Conservation (phyloP, 106 monocot genomes). For the Alisma plantagoaquatica region DNA sequence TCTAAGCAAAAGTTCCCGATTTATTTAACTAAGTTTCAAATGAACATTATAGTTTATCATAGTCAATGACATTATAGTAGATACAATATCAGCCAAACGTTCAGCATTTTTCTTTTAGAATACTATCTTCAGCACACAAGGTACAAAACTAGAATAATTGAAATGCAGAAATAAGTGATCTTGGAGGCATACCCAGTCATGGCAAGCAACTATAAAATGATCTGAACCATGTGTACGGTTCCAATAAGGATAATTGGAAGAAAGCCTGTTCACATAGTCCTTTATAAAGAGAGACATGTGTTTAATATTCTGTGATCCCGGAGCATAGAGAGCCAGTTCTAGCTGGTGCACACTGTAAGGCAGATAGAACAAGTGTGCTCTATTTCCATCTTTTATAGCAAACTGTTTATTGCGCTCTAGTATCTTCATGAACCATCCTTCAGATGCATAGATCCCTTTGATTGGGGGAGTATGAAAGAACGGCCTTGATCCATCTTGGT, state of each 20-base stretch:
- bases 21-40: too few relatives aligned
- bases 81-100: too few relatives aligned
- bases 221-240: conserved; percentile 14
- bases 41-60: too few relatives aligned
- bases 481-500: conserved; percentile 47
- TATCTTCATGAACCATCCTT: conserved; percentile 73
- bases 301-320: conserved; percentile 16
- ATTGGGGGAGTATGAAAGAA: conserved; percentile 46
- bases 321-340: conserved; percentile 16
- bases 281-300: conserved; percentile 14
- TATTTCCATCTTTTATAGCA: conserved; percentile 25
- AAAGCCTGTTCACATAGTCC: conserved; percentile 1
- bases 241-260: conserved; percentile 15
- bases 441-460: conserved; percentile 63
- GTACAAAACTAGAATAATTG: too few relatives aligned
- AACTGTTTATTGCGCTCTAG: conserved; percentile 34
- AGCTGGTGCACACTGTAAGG: conserved; percentile 44
- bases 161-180: too few relatives aligned
- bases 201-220: conserved; percentile 15
- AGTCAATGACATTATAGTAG: too few relatives aligned
- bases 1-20: too few relatives aligned
- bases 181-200: conserved; percentile 23
- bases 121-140: too few relatives aligned
- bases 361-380: conserved; percentile 60
- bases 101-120: too few relatives aligned